A percentile compares a stretch with the other conserved stretches of the same genome.
These are phyloP conservation scores for Aspergillus kassunensis DNA, from an alignment of 495 filamentous ascomycete genomes.

Conservation along the genomic window DNA sequence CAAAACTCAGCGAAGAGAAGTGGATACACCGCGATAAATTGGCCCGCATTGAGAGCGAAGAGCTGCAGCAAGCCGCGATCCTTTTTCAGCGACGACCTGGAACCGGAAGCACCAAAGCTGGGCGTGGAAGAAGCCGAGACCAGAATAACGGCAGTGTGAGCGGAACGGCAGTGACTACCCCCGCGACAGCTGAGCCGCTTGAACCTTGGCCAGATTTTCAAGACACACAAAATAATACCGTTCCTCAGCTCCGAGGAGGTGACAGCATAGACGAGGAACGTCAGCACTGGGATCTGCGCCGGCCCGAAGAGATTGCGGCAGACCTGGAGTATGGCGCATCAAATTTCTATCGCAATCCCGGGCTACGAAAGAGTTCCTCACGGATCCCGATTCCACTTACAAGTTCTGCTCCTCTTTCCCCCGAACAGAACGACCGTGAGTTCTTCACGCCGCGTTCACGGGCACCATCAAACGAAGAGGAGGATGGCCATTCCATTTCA, in stretches of 20 bases:
- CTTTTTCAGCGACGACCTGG: conserved; percentile 55
- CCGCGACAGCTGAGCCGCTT: conserved; percentile 26
- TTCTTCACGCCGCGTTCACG: conserved; percentile 62
- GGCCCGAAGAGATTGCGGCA: conserved; percentile 74
- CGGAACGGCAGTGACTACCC: conserved; percentile 25
- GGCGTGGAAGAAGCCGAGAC: conserved; percentile 52
- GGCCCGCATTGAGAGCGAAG: conserved; percentile 86
- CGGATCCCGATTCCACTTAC: conserved; percentile 78
- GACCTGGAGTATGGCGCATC: conserved; percentile 54
- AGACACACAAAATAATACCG: conserved; percentile 41
- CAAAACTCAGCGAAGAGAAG: conserved; percentile 41
- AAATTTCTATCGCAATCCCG: conserved; percentile 40
- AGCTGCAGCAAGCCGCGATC: conserved; percentile 84
- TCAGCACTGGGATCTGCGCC: conserved; percentile 65
- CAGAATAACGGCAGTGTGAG: conserved; percentile 31
- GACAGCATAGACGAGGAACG: conserved; percentile 30
- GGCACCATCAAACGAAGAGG: conserved; percentile 50
- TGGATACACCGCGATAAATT: conserved; percentile 98
- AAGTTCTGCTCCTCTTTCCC: conserved; percentile 72
- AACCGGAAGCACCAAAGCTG: conserved; percentile 53
- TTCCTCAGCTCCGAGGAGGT: conserved; percentile 41
- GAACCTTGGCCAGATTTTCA: conserved; percentile 39
- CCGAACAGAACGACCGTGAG: conserved; percentile 63
- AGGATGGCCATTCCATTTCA: conserved; percentile 55
- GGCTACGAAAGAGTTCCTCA: conserved; percentile 54